phyloP scores from a whole-genome alignment of 2,329 filamentous ascomycete genomes.

The Anisogramma anomala region DNA sequence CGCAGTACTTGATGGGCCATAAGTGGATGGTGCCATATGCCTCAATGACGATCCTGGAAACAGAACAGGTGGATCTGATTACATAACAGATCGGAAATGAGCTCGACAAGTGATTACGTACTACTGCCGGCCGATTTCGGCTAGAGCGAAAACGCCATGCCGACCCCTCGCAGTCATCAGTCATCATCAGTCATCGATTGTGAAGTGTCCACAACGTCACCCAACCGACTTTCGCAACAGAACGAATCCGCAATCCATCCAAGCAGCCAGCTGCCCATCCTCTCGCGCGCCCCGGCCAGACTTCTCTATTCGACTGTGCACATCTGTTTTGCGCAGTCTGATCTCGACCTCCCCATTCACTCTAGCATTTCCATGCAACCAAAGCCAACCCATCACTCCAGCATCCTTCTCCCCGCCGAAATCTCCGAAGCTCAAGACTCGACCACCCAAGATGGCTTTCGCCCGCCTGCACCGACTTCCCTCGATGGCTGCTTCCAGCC shows the following conservation, averaged over 20 bases:
- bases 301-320: no score
- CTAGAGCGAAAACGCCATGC: no score
- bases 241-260: not conserved
- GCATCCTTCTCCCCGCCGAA: constrained; percentile 29
- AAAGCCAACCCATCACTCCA: constrained; percentile 39
- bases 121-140: no score
- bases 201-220: constrained; percentile 11
- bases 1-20: no score
- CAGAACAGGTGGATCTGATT: no score
- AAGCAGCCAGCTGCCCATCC: constrained; percentile 2
- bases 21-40: no score
- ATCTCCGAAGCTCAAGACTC: constrained; percentile 22
- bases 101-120: no score
- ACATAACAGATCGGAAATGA: no score
- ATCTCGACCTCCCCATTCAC: constrained; percentile 21
- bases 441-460: constrained; percentile 47
- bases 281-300: no score
- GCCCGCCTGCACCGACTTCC: constrained; percentile 30
- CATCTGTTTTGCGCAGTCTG: constrained; percentile 38
- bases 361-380: constrained; percentile 52
- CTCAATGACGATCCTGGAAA: no score
- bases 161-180: no score
- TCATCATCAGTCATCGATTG: no score
- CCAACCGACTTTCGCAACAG: constrained; percentile 3
- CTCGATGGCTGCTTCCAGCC: constrained; percentile 25